These are phyloP conservation scores for Acanthochlamys bracteata DNA, from an alignment of 106 monocot genomes.

Conservation along the genomic window DNA sequence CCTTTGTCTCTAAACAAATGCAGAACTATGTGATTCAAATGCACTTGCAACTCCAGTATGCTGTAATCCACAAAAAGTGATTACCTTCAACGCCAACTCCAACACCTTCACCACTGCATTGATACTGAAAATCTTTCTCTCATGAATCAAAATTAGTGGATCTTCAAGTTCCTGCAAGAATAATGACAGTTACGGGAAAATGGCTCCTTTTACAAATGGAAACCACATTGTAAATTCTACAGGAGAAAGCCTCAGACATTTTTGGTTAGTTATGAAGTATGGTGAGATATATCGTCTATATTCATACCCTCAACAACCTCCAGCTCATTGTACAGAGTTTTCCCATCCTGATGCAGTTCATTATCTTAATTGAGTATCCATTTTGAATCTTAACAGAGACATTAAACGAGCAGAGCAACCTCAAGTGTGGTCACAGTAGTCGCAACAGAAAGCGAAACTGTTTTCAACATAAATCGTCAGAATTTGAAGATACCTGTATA, in stretches of 20 bases:
- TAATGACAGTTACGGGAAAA: background rate
- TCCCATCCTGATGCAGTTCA: constrained; percentile 24
- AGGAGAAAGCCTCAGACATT: constrained; percentile 17
- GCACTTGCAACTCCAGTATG: background rate
- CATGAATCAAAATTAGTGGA: constrained; percentile 29
- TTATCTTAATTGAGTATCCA: too few species aligned
- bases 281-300: constrained; percentile 28
- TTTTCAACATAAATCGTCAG: too few species aligned
- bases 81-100: constrained; percentile 31
- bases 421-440: too few species aligned
- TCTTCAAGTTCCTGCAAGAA: constrained; percentile 25
- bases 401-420: too few species aligned
- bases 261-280: constrained; percentile 32
- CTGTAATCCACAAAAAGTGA: background rate
- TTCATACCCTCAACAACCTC: constrained; percentile 40
- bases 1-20: constrained; percentile 65
- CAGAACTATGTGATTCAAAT: background rate
- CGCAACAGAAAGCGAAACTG: too few species aligned
- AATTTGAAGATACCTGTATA: constrained; percentile 2
- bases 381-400: too few species aligned
- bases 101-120: constrained; percentile 28
- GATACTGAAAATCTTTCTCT: constrained; percentile 24
- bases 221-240: background rate
- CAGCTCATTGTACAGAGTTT: constrained; percentile 30
- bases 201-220: background rate